Evolutionary conservation across 768 basidiomycete genomes (phyloP).

Genomic region (Cytidiella melzeri): DNA sequence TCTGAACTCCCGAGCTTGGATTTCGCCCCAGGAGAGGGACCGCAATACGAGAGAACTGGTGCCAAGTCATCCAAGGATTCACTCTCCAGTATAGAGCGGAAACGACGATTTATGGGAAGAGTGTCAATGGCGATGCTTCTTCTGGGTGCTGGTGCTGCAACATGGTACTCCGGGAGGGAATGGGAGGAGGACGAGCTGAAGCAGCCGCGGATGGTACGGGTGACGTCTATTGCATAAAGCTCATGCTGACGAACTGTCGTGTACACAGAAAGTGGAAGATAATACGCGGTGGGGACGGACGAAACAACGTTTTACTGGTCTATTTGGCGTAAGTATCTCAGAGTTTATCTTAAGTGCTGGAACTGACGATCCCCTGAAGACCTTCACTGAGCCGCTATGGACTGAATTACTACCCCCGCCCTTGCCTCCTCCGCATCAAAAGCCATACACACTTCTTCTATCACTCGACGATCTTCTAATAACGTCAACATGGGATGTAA

Average conservation of each 20-base stretch:
- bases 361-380: slow-evolving; percentile 36
- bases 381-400: slow-evolving; percentile 93
- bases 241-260: neutral
- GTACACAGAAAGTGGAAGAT: slow-evolving; percentile 46
- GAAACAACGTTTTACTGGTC: slow-evolving; percentile 49
- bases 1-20: slow-evolving; percentile 48
- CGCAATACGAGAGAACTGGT: slow-evolving; percentile 52
- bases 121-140: slow-evolving; percentile 47
- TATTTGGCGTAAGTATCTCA: slow-evolving; percentile 61
- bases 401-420: slow-evolving; percentile 86
- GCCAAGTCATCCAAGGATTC: slow-evolving; percentile 74
- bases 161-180: slow-evolving; percentile 67
- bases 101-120: slow-evolving; percentile 51
- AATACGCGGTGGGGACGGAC: slow-evolving; percentile 61
- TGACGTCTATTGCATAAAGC: slow-evolving; percentile 1
- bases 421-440: slow-evolving; percentile 72
- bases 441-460: slow-evolving; percentile 88
- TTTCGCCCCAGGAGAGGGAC: slow-evolving; percentile 49
- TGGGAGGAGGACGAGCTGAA: slow-evolving; percentile 73
- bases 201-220: slow-evolving; percentile 49
- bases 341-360: neutral
- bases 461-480: slow-evolving; percentile 91
- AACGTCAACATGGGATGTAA: slow-evolving; percentile 92
- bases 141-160: slow-evolving; percentile 50
- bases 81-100: slow-evolving; percentile 72